phyloP scores from a whole-genome alignment of 176 grass and related monocot genomes.

The Saccharum officinarum region DNA sequence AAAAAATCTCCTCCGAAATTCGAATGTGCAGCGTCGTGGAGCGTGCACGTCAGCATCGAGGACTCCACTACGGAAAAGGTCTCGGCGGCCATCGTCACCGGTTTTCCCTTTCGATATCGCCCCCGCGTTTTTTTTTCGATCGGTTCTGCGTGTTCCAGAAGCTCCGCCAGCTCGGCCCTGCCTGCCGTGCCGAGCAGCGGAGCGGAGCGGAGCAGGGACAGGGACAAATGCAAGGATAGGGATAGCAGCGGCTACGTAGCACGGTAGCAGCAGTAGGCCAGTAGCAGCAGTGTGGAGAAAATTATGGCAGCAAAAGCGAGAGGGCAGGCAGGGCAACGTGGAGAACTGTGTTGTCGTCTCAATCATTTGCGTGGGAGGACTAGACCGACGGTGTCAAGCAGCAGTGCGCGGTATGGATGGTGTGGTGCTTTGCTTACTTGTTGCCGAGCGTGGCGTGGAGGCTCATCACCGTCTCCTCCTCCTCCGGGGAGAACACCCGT shows the following conservation, averaged over 20 bases:
- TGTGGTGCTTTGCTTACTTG: conserved; percentile 63
- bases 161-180: conserved; percentile 39
- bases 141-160: background rate
- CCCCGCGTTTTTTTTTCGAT: no score
- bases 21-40: conserved; percentile 43
- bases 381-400: background rate
- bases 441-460: conserved; percentile 88
- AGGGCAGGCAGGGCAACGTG: conserved; percentile 29
- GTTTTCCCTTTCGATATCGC: background rate
- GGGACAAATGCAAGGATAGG: conserved; percentile 20
- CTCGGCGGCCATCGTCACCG: conserved; percentile 23
- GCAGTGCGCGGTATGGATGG: background rate
- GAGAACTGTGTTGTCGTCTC: conserved; percentile 32
- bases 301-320: conserved; percentile 4
- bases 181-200: background rate
- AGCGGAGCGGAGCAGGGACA: conserved; percentile 15
- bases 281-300: conserved; percentile 8
- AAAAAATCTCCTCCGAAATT: conserved; percentile 39
- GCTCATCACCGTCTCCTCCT: conserved; percentile 78
- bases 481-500: conserved; percentile 72
- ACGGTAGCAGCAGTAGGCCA: background rate
- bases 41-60: conserved; percentile 52
- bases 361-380: conserved; percentile 39
- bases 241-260: background rate
- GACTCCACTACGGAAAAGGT: conserved; percentile 44